phyloP scores from a whole-genome alignment of 352 stramenopile genomes.

The Phytophthora foliorum region DNA sequence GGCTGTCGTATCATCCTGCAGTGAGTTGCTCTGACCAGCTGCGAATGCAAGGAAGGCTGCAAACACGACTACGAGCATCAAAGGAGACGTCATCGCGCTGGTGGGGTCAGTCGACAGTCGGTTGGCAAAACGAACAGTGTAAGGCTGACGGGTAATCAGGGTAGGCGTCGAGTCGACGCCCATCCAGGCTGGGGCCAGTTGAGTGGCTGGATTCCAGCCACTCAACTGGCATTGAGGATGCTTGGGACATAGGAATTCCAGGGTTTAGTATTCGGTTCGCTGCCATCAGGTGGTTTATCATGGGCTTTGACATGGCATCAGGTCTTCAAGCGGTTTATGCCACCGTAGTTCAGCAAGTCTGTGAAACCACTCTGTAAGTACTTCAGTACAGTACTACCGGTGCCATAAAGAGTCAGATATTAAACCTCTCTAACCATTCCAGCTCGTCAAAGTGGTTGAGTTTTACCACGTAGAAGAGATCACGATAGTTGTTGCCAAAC shows the following conservation, averaged over 20 bases:
- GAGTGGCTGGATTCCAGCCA: too few species aligned
- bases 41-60: constrained; percentile 3
- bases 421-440: too few species aligned
- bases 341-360: too few species aligned
- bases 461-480: too few species aligned
- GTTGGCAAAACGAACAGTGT: constrained; percentile 7
- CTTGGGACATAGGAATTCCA: neutral
- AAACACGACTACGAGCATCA: constrained; percentile 9
- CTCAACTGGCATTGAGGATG: neutral
- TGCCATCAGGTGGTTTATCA: constrained; percentile 34
- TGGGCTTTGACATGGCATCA: constrained; percentile 29
- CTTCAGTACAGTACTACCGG: too few species aligned
- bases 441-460: too few species aligned
- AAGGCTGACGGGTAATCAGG: neutral
- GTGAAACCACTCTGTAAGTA: too few species aligned
- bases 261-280: constrained; percentile 24
- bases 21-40: constrained; percentile 6
- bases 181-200: too few species aligned
- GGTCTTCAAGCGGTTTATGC: constrained; percentile 12
- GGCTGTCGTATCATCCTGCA: constrained; percentile 5
- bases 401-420: too few species aligned
- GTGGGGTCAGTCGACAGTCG: neutral
- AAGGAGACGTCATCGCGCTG: neutral
- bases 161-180: neutral
- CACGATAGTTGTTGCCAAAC: too few species aligned